Base-by-base conservation (phyloP, 2,329 filamentous ascomycete species). In the Colletotrichum sp. region DNA sequence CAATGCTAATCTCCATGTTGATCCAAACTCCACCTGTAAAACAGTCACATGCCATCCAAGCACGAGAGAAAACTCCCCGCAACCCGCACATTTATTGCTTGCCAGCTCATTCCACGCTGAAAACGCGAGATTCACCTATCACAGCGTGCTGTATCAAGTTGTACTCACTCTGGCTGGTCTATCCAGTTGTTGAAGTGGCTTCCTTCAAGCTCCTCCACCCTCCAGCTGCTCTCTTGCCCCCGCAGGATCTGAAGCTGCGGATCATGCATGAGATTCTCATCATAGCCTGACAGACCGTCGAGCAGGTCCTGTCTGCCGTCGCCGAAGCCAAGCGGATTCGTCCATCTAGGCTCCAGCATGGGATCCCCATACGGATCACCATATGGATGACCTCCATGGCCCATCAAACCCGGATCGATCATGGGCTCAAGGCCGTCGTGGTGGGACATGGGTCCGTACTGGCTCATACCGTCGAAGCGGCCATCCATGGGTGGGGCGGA, bases 171-270 rank as follows among this genome's bases (percentile, higher is more conserved):
- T 13, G 80, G 79, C 76, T 82, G 81, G 15, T 77, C 73, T 74
- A 84, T 82, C 82, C 83, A 85, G 39, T 76, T 36, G 81, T 81
- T 72, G 83, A 84, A 64, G 83, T 81, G 26, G 79, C 79, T 24
- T 76, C 77, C 81, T 10, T 83, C 82, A 10, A 86, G 71, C 24
- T 83, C 79, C 76, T 84, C 82, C 10, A 85, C 78, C 71, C 82
- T 79, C 85, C 85, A 86, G 67, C 84, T 84, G 13, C 78, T 79
- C 36, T 83, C 79, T 12, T 78, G 80, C 26, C 85, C 84, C 59
- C 79, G 81, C 32, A 86, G 49, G 28, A 81, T 76, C 59, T 81
- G 80, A 30, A 80, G 75, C 44, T 81, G 80, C 4, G 77, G 68
- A 28, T 76, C 77, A 28, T 76, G 74, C 57, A 77, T 68, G 24